A percentile compares a stretch with the other conserved stretches of the same genome.
Conservation (phyloP, 176 grass and related monocot species). For the Paspalum vaginatum region DNA sequence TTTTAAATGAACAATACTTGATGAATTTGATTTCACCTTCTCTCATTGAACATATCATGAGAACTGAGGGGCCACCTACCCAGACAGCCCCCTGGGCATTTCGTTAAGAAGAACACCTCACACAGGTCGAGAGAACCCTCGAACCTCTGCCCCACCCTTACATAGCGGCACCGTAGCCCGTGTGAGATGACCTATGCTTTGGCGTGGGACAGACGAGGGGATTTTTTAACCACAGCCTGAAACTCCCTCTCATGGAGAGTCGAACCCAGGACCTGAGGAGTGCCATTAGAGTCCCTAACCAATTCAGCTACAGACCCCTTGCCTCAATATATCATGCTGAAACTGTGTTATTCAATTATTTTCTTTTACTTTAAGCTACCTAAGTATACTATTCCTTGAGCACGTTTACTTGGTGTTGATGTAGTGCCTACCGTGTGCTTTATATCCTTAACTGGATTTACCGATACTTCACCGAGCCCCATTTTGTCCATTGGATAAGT, state of each 20-base stretch:
- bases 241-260: no score
- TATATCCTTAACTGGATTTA: constrained; percentile 98
- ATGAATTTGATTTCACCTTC: constrained; percentile 21
- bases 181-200: neutral
- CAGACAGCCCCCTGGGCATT: no score
- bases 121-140: no score
- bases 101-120: no score
- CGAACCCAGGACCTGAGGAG: no score
- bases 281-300: no score
- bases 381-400: constrained; percentile 10
- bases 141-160: neutral
- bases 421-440: constrained; percentile 83
- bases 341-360: no score
- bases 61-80: no score
- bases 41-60: neutral
- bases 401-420: constrained; percentile 44
- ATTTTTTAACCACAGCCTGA: no score
- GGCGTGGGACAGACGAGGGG: no score
- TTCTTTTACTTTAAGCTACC: constrained; percentile 7
- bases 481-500: constrained; percentile 98
- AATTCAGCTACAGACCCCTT: no score
- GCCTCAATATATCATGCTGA: no score
- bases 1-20: neutral
- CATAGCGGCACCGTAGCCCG: neutral
- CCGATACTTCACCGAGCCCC: constrained; percentile 79